Evolutionary conservation across 2,329 filamentous ascomycete genomes (phyloP), one percentile per base, ranked within the genome.

Genomic region (Penicillium sp.): DNA sequence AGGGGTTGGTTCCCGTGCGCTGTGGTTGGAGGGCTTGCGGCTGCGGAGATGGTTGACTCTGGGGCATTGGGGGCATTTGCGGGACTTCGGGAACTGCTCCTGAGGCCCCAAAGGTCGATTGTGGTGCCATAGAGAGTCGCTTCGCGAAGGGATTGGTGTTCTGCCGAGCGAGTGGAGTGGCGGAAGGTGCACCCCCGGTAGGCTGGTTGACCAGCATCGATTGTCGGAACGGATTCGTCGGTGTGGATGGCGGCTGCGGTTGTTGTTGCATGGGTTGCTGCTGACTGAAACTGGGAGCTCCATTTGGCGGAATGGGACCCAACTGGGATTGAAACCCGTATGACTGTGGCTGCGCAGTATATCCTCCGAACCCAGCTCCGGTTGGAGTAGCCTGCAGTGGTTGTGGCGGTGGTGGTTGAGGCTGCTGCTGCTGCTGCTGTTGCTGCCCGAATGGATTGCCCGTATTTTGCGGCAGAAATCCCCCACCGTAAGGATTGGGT

Each of bases 121-220:
- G 55, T 44, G 58, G 54, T 30, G 51, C 55, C 34, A 50, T 54
- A 22, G 66, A 64, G 14, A 64, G 49, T 31, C 63, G 76, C 57
- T 86, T 85, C 4, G 89, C 85, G 60, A 96, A 94, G 0, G 88
- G 88, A 54, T 94, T 95, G 2, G 86, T 94, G 18, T 83, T 82
- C 56, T 85, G 82, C 20, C 80, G 77, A 36, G 66, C 65, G 32
- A 74, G 54, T 30, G 71, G 57, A 41, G 66, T 57, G 45, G 69
- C 59, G n/a, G 71, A 59, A 18, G 69, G 59, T 42, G 70, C 62
- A 22, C 34, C 32, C 35, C 75, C 75, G 6, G 78, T 77, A 13
- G 67, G 65, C 44, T 55, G 68, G 57, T 44, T 52, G 32, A 59
- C 31, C 68, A 95, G 71, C 80, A 90, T 90, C 1, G 90, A 95